Evolutionary conservation across 139 green algal species (phyloP).

Genomic region (Parachlorella kessleri): DNA sequence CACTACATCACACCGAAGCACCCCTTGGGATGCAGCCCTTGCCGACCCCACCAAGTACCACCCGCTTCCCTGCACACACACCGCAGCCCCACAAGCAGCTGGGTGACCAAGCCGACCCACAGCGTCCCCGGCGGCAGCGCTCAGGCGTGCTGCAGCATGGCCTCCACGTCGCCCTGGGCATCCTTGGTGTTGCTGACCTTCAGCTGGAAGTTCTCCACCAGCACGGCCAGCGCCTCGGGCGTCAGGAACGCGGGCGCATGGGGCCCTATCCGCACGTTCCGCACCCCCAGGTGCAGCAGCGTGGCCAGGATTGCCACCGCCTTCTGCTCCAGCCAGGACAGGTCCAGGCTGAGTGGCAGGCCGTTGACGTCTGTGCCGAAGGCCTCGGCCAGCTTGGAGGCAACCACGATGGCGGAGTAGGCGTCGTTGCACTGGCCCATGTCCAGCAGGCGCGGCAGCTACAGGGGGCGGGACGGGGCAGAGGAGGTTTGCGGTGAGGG

Average conservation of each 20-base stretch:
- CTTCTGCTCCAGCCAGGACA: slow-evolving; percentile 87
- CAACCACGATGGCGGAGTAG: slow-evolving; percentile 68
- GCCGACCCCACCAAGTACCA: too few relatives aligned
- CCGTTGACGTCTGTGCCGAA: slow-evolving; percentile 77
- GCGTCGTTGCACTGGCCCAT: slow-evolving; percentile 75
- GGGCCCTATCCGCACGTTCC: slow-evolving; percentile 75
- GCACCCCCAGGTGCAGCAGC: slow-evolving; percentile 76
- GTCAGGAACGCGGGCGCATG: slow-evolving; percentile 78
- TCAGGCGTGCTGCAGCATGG: too few relatives aligned
- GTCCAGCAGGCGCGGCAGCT: slow-evolving; percentile 51
- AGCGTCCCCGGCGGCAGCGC: too few relatives aligned
- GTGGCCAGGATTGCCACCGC: slow-evolving; percentile 78
- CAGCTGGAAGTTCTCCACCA: slow-evolving; percentile 70
- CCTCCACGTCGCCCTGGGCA: slow-evolving; percentile 56
- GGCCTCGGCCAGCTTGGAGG: slow-evolving; percentile 68
- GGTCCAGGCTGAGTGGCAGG: slow-evolving; percentile 75
- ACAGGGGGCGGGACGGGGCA: neutral
- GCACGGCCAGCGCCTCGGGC: slow-evolving; percentile 58
- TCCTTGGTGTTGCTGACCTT: slow-evolving; percentile 58
- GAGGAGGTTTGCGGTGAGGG: neutral
- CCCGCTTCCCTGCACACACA: too few relatives aligned
- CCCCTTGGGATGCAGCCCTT: too few relatives aligned
- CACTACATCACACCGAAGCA: too few relatives aligned
- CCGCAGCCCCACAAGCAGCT: too few relatives aligned
- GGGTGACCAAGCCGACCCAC: too few relatives aligned